Base-by-base conservation (phyloP, 108 stramenopile species). In the Ochromonas danica region DNA sequence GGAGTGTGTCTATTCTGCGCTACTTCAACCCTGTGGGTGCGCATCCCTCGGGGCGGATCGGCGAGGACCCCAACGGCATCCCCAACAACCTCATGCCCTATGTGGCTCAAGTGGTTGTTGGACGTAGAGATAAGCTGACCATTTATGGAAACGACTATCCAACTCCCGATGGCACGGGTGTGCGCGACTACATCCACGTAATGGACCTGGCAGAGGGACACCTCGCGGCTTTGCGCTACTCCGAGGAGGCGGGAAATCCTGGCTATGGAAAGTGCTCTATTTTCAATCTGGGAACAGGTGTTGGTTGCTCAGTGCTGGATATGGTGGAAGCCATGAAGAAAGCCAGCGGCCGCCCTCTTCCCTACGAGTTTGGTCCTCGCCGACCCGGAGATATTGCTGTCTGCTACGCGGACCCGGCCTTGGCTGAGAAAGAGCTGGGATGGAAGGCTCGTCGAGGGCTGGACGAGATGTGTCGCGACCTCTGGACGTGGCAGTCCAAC, bases 51-150 rank as follows among this genome's bases (percentile, higher is more conserved):
- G 97, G 98, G 0, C 84, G 87, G 61, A 51, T 51, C 22, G 45
- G 45, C 22, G 98, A 99, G 87, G 96, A 98, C 89, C 98, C 98
- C 31, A 84, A 91, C 79, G 86, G 96, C 90, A 91, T 93, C 67
- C 98, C 98, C 41, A 99, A 99, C 87, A 98, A 98, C 86, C 90
- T 99, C 77, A 96, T 97, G 95, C 98, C 98, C 0, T 99, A 91
- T 81, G 92, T 99, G 0, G 89, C 92, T 6, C 98, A 99, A 88
- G 98, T 99, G 51, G 95, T 94, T 1, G 92, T 96, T 27, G 98
- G 98, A 61, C 89, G 96, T 63, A 89, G 96, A 43, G 90, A 93
- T 61, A 87, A 86, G 77, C 91, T 99, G 71, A 95, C 91, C 22
- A 92, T 99, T 28, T 99, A 96, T 84, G 98, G 98, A 17, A 81